Evolutionary conservation across 108 stramenopile genomes (phyloP).

Genomic region (Skeletonema menzelii): DNA sequence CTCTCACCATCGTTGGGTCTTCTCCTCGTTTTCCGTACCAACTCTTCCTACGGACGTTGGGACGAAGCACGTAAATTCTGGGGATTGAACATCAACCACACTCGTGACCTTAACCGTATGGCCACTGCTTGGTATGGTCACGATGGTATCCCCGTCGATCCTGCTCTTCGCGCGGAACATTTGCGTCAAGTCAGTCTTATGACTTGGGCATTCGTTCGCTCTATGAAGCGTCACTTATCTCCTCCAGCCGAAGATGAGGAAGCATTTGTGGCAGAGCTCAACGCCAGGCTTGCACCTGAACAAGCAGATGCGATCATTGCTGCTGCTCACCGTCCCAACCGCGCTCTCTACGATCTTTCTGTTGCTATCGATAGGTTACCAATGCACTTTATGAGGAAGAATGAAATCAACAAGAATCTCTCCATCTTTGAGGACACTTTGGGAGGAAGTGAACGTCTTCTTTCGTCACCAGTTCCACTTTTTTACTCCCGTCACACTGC

Average conservation of each 20-base stretch:
- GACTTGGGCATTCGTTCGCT: slow-evolving; percentile 38
- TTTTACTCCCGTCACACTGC: slow-evolving; percentile 68
- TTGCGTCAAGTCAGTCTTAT: slow-evolving; percentile 10
- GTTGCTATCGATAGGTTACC: slow-evolving; percentile 57
- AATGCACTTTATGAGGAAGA: slow-evolving; percentile 71
- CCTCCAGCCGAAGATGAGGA: slow-evolving; percentile 37
- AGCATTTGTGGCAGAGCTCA: slow-evolving; percentile 28
- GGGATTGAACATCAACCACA: slow-evolving; percentile 40
- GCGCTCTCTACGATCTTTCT: slow-evolving; percentile 54
- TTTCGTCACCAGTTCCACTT: slow-evolving; percentile 62
- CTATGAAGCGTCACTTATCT: slow-evolving; percentile 41
- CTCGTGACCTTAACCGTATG: slow-evolving; percentile 33
- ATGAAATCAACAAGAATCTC: slow-evolving; percentile 53
- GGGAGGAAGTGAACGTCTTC: slow-evolving; percentile 56
- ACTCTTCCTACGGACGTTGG: slow-evolving; percentile 55
- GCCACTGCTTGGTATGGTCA: slow-evolving; percentile 28
- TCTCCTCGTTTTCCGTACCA: slow-evolving; percentile 58
- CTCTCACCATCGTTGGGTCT: slow-evolving; percentile 53
- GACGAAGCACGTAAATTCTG: slow-evolving; percentile 38
- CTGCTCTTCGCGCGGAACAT: slow-evolving; percentile 5
- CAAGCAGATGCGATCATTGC: slow-evolving; percentile 52
- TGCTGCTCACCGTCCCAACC: slow-evolving; percentile 65
- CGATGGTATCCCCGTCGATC: slow-evolving; percentile 5
- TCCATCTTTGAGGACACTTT: slow-evolving; percentile 55
- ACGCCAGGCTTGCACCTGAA: slow-evolving; percentile 24